A percentile compares a stretch with the other conserved stretches of the same genome.
These are phyloP conservation scores for Yarrowia galli DNA, from an alignment of 1,139 yeast genomes.

Conservation along the genomic window DNA sequence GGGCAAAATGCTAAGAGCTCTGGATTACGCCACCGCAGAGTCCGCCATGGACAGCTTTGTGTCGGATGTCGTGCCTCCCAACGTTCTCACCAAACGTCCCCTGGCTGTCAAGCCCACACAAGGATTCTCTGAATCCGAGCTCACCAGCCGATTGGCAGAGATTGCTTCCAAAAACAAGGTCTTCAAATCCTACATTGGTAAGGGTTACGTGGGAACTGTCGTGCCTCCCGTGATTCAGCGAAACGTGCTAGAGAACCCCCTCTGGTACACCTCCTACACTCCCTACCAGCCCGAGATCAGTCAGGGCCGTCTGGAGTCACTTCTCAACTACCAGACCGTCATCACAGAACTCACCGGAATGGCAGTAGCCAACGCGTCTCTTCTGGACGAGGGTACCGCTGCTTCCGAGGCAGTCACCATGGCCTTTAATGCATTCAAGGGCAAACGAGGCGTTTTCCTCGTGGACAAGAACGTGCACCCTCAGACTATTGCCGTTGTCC, in stretches of 20 bases:
- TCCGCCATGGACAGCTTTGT: constrained; percentile 63
- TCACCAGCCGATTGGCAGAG: constrained; percentile 69
- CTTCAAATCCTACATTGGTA: constrained; percentile 80
- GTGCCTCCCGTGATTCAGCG: constrained; percentile 94
- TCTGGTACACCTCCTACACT: constrained; percentile 98
- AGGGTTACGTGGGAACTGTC: constrained; percentile 90
- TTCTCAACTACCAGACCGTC: constrained; percentile 89
- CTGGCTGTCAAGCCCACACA: constrained; percentile 67
- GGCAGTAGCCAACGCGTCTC: constrained; percentile 90
- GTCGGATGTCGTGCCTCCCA: constrained; percentile 74
- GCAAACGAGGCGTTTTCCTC: constrained; percentile 71
- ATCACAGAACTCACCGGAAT: constrained; percentile 89
- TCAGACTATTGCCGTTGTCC: constrained; percentile 81
- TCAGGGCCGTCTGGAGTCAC: constrained; percentile 91
- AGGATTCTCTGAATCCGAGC: constrained; percentile 83
- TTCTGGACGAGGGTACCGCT: constrained; percentile 96
- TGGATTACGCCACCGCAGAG: constrained; percentile 68
- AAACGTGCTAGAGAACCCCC: constrained; percentile 89
- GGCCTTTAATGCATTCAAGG: constrained; percentile 71
- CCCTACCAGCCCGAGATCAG: constrained; percentile 99
- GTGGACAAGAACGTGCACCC: constrained; percentile 82
- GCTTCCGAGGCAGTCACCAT: constrained; percentile 97
- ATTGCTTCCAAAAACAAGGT: constrained; percentile 80
- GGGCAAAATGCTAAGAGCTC: constrained; percentile 64
- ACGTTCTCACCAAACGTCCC: constrained; percentile 71